Conservation (phyloP, 176 grass and related monocot genomes). For the Ensete ventricosum region DNA sequence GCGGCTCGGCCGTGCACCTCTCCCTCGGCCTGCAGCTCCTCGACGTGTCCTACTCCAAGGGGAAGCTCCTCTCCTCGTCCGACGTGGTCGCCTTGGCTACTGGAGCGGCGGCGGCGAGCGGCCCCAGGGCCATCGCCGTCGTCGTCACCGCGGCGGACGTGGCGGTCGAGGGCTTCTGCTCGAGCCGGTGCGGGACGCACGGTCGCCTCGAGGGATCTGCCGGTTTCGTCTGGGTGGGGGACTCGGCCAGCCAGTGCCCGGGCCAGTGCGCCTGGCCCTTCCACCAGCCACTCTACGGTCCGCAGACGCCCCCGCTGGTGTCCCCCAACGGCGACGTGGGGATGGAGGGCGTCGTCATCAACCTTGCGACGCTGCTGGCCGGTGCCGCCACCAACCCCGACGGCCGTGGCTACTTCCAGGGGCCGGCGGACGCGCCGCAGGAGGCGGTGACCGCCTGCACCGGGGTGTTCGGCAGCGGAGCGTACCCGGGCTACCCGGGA, state of each 20-base stretch:
- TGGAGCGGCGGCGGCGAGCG: neutral
- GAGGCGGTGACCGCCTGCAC: conserved; percentile 6
- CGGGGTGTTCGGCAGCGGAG: conserved; percentile 5
- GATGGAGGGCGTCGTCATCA: conserved; percentile 51
- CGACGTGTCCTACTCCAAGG: conserved; percentile 1
- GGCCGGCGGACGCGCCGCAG: neutral
- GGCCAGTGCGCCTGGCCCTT: conserved; percentile 35
- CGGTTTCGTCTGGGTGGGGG: neutral
- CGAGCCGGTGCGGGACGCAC: conserved; percentile 9
- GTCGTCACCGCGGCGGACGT: neutral
- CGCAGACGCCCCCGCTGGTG: conserved; percentile 31
- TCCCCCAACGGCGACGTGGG: conserved; percentile 49
- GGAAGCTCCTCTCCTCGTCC: neutral
- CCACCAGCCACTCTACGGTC: conserved; percentile 48
- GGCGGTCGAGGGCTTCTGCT: conserved; percentile 5
- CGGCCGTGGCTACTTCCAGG: conserved; percentile 5
- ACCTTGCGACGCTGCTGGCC: conserved; percentile 31
- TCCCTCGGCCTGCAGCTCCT: neutral
- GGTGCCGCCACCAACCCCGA: neutral
- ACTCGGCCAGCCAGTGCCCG: conserved; percentile 2
- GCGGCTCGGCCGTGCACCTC: neutral
- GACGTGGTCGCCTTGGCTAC: neutral
- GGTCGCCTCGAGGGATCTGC: neutral
- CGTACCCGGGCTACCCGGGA: neutral
- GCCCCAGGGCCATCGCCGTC: neutral